Conservation (phyloP, 2,329 filamentous ascomycete genomes). For the Beauveria bassiana region DNA sequence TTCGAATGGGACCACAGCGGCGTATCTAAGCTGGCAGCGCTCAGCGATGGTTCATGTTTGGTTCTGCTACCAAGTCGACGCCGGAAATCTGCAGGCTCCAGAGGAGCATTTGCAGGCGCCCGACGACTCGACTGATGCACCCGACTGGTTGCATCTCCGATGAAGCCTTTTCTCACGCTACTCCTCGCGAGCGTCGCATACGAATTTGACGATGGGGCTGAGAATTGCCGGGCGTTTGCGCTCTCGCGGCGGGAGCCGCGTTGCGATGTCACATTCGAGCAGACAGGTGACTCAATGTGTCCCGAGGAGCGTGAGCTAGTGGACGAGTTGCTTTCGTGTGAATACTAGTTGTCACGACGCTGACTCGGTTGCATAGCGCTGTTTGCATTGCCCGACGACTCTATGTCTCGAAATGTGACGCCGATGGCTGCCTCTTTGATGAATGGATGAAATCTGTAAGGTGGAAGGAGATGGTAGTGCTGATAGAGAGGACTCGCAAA, state of each 20-base stretch:
- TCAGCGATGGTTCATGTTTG: not conserved
- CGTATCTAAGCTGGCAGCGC: not conserved
- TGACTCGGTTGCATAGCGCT: not conserved
- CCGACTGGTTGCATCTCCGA: not conserved
- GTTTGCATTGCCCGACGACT: not conserved
- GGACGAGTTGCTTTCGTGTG: slow-evolving; percentile 10
- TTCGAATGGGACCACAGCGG: slow-evolving; percentile 11
- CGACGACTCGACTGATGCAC: not conserved
- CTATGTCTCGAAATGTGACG: not conserved
- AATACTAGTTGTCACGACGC: slow-evolving; percentile 11
- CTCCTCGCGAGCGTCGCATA: not conserved
- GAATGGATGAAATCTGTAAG: not conserved
- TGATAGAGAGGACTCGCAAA: not conserved
- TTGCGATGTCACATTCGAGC: not conserved
- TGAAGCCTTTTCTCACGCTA: not conserved
- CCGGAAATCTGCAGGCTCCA: not conserved
- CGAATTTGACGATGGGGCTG: not conserved
- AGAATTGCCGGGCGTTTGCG: not conserved
- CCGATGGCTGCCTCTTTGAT: not conserved
- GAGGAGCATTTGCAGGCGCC: not conserved
- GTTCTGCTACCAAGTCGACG: not conserved
- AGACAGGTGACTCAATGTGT: not conserved
- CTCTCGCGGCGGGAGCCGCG: not conserved
- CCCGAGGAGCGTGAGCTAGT: slow-evolving; percentile 6
- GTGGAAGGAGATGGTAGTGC: not conserved